Conservation (phyloP, 169 alveolate genomes). For the Cryptosporidium ubiquitum region DNA sequence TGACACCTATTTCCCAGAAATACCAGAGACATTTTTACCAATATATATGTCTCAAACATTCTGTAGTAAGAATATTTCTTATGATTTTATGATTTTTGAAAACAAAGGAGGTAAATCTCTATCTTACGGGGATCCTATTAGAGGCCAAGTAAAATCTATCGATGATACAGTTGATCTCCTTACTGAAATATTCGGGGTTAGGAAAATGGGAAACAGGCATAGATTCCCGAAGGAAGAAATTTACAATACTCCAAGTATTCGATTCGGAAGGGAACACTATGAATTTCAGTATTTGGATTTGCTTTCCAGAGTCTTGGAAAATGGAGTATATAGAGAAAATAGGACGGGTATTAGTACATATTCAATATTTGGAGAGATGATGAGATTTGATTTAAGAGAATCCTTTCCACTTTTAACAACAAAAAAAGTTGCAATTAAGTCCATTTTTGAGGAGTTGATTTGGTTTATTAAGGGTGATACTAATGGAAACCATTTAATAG, state of each 20-base stretch:
- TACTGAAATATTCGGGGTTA: constrained; percentile 45
- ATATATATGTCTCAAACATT: constrained; percentile 78
- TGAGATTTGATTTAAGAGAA: constrained; percentile 93
- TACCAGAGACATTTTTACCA: constrained; percentile 76
- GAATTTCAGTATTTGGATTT: constrained; percentile 94
- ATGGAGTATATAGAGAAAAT: constrained; percentile 90
- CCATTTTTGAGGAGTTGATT: constrained; percentile 91
- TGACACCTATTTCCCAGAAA: constrained; percentile 82
- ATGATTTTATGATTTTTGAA: constrained; percentile 76
- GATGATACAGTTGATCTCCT: constrained; percentile 80
- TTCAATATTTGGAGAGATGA: constrained; percentile 91
- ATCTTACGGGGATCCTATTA: not conserved
- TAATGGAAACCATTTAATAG: constrained; percentile 91
- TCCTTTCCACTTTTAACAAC: constrained; percentile 97
- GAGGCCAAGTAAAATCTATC: constrained; percentile 51
- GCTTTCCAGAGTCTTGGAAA: constrained; percentile 89
- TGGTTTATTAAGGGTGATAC: constrained; percentile 97
- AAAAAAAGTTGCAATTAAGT: constrained; percentile 85
- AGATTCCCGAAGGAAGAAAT: constrained; percentile 34
- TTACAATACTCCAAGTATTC: constrained; percentile 29
- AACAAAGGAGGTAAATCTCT: constrained; percentile 45
- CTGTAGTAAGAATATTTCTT: constrained; percentile 70
- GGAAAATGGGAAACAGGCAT: constrained; percentile 58
- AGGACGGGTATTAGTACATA: constrained; percentile 84
- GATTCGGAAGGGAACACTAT: constrained; percentile 82